A percentile compares a stretch with the other conserved stretches of the same genome.
Conservation (phyloP, 73 alveolate species). For the Paramecium sonneborni region DNA sequence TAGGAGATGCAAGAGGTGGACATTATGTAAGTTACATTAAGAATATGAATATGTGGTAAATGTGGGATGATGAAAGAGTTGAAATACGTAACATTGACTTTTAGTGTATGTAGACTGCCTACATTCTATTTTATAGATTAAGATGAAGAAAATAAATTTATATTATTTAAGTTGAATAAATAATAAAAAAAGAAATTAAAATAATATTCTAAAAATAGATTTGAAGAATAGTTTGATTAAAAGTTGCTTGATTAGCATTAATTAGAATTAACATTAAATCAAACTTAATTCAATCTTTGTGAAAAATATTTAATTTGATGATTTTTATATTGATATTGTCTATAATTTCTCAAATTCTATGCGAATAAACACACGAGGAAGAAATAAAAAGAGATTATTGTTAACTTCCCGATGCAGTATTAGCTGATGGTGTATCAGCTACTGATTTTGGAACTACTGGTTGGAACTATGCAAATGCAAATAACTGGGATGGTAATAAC, state of each 20-base stretch:
- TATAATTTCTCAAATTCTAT: too few species aligned
- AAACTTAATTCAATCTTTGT: too few species aligned
- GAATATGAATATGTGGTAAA: neutral
- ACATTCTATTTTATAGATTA: neutral
- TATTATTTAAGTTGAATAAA: neutral
- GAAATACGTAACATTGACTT: neutral
- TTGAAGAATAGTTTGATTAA: too few species aligned
- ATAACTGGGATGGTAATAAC: neutral
- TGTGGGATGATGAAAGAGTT: conserved; percentile 20
- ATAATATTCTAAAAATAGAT: too few species aligned
- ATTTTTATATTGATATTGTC: too few species aligned
- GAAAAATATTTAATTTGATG: too few species aligned
- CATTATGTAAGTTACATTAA: neutral
- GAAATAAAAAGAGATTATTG: neutral
- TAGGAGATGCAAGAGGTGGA: neutral
- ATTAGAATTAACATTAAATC: too few species aligned
- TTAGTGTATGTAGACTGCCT: neutral
- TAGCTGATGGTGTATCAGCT: neutral
- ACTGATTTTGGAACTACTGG: neutral
- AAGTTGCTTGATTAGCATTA: too few species aligned
- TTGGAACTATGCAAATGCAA: neutral
- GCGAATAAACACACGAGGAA: neutral
- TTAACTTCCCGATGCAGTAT: conserved; percentile 9
- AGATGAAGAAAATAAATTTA: neutral
- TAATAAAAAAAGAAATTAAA: neutral